Base-by-base conservation (phyloP, 179 eudicot genomes). In the Gypsophila paniculata region DNA sequence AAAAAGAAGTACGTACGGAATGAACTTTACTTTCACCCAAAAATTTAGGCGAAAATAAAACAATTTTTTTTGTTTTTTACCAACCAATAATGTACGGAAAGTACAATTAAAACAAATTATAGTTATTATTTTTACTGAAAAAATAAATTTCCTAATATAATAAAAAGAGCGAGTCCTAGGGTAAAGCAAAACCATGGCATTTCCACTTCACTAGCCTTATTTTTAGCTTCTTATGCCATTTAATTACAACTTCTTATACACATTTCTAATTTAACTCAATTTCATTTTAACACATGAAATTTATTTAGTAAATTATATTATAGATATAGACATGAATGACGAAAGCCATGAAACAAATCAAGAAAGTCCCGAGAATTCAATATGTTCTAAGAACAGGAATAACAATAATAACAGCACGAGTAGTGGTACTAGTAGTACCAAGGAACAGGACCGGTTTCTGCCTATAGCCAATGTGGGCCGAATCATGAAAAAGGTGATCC, bases 401-500 rank as follows among this genome's bases (percentile, higher is more conserved):
- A 75, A 72, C 26, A 78, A 51, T 26, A 61, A 22, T 53, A 71
- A 17, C 23, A 74, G 48, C 22, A 66, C 14, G 29, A 82, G 17
- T 21, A 82, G 17, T 21, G 18, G 22, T 12, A 52, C 13, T 8
- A 74, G 54, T 22, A 29, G 4, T 42, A 42, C 8, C 46, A 82
- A 82, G 38, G 83, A 82, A 26, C 83, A 79, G 48, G 86, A 82
- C 14, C 36, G 74, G 5, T 80, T 82, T 6, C 77, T 82, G 1
- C 83, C 86, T 0, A 82, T 82, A 53, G 85, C 85, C 8, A 82
- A 82, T 57, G 85, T 82, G 0, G 85, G 85, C 2, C 64, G 86
- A 65, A 82, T 82, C 42, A 82, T 82, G 86, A 82, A 82, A 61
- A 82, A 80, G 26, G 69, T 36, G 2, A 68, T 75, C 9, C 86